Evolutionary conservation across 2,329 filamentous ascomycete genomes (phyloP).

Genomic region (Fusarium xylarioides): DNA sequence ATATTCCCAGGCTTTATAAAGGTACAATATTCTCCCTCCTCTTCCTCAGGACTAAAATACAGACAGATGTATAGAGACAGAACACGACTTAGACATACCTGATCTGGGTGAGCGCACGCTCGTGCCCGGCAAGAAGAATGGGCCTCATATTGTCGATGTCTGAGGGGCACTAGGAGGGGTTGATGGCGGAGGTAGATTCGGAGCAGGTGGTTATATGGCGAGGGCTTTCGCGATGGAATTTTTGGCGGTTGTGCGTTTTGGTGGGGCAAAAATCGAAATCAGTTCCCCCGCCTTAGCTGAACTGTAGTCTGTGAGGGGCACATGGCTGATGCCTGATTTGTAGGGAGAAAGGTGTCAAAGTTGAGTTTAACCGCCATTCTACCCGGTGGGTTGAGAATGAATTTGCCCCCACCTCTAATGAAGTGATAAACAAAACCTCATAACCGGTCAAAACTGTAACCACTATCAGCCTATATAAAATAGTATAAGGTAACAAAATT

Average conservation of each 20-base stretch:
- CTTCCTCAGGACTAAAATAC: background rate
- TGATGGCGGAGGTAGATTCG: conserved; percentile 43
- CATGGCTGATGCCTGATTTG: conserved; percentile 23
- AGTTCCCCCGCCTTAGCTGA: conserved; percentile 32
- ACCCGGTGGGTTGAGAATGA: too few species aligned
- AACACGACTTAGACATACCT: conserved; percentile 62
- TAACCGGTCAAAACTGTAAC: too few species aligned
- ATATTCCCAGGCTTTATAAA: background rate
- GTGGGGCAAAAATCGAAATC: conserved; percentile 47
- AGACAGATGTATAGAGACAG: background rate
- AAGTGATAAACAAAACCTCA: too few species aligned
- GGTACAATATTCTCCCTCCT: conserved; percentile 11
- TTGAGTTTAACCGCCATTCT: background rate
- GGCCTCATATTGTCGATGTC: conserved; percentile 80
- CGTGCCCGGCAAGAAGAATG: conserved; percentile 94
- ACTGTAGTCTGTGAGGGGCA: conserved; percentile 4
- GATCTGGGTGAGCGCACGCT: conserved; percentile 95
- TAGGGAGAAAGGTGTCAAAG: conserved; percentile 20
- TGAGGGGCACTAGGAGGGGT: conserved; percentile 42
- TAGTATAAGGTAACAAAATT: too few species aligned
- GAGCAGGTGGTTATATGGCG: conserved; percentile 45
- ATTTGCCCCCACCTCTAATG: too few species aligned
- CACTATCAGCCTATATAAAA: too few species aligned
- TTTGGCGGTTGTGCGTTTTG: conserved; percentile 59
- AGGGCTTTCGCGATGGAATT: conserved; percentile 52